phyloP scores from a whole-genome alignment of 352 stramenopile species.

The Phytophthora pluvialis region DNA sequence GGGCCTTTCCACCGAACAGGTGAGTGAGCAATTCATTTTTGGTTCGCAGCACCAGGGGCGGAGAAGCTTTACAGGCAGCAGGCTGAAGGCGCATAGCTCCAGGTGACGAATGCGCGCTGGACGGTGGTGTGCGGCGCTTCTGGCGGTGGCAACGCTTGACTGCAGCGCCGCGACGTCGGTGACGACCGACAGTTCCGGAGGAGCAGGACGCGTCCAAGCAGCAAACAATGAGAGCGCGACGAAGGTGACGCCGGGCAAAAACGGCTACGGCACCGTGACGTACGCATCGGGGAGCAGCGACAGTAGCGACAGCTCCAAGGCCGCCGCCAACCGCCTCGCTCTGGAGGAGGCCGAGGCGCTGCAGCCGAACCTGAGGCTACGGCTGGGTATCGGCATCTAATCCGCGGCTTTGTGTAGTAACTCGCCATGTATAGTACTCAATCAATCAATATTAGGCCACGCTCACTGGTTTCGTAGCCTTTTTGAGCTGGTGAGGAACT shows the following conservation, averaged over 20 bases:
- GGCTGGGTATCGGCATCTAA: slow-evolving; percentile 40
- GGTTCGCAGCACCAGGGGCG: slow-evolving; percentile 1
- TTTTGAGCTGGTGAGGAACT: background rate
- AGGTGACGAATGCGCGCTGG: slow-evolving; percentile 17
- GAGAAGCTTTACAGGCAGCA: background rate
- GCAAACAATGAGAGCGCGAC: slow-evolving; percentile 3
- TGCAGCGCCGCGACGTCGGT: slow-evolving; percentile 5
- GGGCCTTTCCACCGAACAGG: slow-evolving; percentile 21
- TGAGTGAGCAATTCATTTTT: slow-evolving; percentile 11
- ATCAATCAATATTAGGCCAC: slow-evolving; percentile 17
- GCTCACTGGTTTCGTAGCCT: background rate
- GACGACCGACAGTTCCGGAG: slow-evolving; percentile 1
- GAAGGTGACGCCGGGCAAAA: slow-evolving; percentile 29
- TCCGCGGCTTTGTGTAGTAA: background rate
- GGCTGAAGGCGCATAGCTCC: background rate
- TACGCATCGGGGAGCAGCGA: slow-evolving; percentile 29
- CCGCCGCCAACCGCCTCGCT: slow-evolving; percentile 25
- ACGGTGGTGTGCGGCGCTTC: slow-evolving; percentile 13
- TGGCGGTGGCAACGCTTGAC: slow-evolving; percentile 8
- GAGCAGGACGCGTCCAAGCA: slow-evolving; percentile 21
- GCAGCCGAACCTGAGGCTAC: slow-evolving; percentile 36
- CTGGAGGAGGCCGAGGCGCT: slow-evolving; percentile 28
- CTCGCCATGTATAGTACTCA: slow-evolving; percentile 8
- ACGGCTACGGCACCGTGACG: slow-evolving; percentile 44
- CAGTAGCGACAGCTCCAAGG: slow-evolving; percentile 14